Conservation (phyloP, 345 rosid genomes). For the Ricinus communis region DNA sequence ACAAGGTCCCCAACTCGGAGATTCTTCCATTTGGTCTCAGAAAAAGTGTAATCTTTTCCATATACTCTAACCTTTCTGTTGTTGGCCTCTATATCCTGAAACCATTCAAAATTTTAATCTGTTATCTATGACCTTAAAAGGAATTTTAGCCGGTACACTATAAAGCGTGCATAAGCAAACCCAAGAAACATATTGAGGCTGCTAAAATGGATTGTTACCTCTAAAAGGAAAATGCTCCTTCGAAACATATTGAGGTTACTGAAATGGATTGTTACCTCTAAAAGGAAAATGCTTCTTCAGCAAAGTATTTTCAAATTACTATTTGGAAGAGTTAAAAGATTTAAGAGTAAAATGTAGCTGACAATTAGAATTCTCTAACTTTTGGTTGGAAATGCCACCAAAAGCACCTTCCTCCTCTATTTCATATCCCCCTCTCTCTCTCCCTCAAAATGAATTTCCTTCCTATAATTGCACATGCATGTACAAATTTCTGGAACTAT, state of each 20-base stretch:
- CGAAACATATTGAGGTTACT: background rate
- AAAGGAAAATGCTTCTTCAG: background rate
- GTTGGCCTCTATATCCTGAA: constrained; percentile 84
- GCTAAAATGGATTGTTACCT: background rate
- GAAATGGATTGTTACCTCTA: background rate
- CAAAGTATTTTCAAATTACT: background rate
- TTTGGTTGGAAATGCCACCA: background rate
- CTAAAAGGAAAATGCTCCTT: too few species aligned
- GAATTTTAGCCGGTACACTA: background rate
- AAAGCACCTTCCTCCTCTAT: background rate
- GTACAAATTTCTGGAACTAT: background rate
- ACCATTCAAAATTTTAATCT: constrained; percentile 23
- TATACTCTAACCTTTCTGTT: constrained; percentile 59
- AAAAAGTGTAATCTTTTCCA: constrained; percentile 35
- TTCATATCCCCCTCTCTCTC: background rate
- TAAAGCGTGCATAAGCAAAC: background rate
- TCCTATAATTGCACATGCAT: background rate
- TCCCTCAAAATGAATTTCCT: background rate
- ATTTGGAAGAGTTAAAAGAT: background rate
- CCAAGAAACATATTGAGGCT: background rate
- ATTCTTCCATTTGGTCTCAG: constrained; percentile 61
- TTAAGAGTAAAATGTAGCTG: constrained; percentile 5
- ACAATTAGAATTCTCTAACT: background rate
- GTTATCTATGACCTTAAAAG: background rate
- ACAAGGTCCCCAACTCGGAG: constrained; percentile 81